Evolutionary conservation across 208 protist genomes (phyloP), one percentile per base, ranked within the genome.

Genomic region (Spongospora subterranea): DNA sequence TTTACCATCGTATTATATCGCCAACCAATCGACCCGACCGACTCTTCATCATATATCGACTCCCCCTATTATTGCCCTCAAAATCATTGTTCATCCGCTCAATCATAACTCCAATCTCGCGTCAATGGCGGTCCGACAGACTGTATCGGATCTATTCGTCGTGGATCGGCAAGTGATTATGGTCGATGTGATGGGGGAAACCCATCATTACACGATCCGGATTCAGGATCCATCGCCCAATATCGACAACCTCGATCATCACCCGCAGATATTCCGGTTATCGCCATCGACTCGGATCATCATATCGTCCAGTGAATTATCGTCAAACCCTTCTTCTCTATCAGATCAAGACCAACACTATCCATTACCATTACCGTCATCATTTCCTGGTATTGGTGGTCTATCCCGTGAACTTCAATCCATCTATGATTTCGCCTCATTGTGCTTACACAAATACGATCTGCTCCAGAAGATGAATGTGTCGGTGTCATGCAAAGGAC

Each of bases 381-480:
- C 71, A n/a, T 35, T 82, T 43, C 17, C 71, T 6, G 71, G 71
- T 43, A 43, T 82, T 43, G 71, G 71, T 82, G 71, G 71, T 6
- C n/a, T 82, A 43, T 6, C 6, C 6, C 13, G 11, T n/a, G 71
- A 82, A 82, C 35, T 82, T 6, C 6, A 45, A 43, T 82, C 71
- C 17, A 82, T 82, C 35, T 35, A n/a, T 20, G 35, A 82, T 35
- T 82, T 45, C 71, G 71, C 71, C 71, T 39, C 71, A n/a, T 6
- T 82, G 17, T 82, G 71, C 71, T 43, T 82, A n/a, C 40, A 82
- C n/a, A 6, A 35, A 43, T 45, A 6, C 35, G 71, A 82, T 35
- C 71, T 35, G 35, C 71, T 82, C 71, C 17, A 82, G 35, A 35
- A 82, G 17, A 82, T 82, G 35, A 43, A 43, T 6, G 35, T 82